phyloP scores from a whole-genome alignment of 176 grass and related monocot species.

The Neostapfia colusana region DNA sequence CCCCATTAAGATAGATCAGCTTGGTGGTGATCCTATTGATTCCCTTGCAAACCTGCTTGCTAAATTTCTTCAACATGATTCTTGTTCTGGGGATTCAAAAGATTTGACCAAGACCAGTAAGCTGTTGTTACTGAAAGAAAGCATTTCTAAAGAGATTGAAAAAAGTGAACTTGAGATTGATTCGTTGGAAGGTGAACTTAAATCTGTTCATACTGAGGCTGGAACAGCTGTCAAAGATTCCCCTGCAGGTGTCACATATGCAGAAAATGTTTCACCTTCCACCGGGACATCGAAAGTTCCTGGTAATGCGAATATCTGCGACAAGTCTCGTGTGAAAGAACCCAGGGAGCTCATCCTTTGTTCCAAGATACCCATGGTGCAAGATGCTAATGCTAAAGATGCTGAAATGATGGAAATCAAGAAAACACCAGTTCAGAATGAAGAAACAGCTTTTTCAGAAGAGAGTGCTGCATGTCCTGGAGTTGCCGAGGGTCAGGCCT shows the following conservation, averaged over 20 bases:
- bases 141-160: conserved; percentile 77
- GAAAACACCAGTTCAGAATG: conserved; percentile 13
- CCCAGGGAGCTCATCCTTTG: conserved; percentile 24
- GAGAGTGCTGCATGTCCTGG: conserved; percentile 39
- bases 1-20: conserved; percentile 48
- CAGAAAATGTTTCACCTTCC: conserved; percentile 41
- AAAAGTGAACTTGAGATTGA: conserved; percentile 88
- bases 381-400: conserved; percentile 16
- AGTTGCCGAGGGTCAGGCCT: conserved; percentile 4
- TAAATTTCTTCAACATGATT: conserved; percentile 66
- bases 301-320: conserved; percentile 14
- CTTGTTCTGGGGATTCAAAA: conserved; percentile 63
- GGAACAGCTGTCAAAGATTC: conserved; percentile 26
- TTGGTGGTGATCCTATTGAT: conserved; percentile 51
- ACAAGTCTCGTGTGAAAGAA: conserved; percentile 29
- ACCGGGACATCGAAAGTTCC: conserved; percentile 41
- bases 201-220: conserved; percentile 33
- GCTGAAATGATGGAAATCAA: conserved; percentile 36
- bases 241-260: conserved; percentile 26
- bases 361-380: conserved; percentile 20
- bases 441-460: conserved; percentile 41
- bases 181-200: conserved; percentile 82
- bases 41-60: conserved; percentile 56
- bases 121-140: conserved; percentile 67
- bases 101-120: conserved; percentile 51